Conservation (phyloP, 2,329 filamentous ascomycete species). For the Colletotrichum echinochloae region DNA sequence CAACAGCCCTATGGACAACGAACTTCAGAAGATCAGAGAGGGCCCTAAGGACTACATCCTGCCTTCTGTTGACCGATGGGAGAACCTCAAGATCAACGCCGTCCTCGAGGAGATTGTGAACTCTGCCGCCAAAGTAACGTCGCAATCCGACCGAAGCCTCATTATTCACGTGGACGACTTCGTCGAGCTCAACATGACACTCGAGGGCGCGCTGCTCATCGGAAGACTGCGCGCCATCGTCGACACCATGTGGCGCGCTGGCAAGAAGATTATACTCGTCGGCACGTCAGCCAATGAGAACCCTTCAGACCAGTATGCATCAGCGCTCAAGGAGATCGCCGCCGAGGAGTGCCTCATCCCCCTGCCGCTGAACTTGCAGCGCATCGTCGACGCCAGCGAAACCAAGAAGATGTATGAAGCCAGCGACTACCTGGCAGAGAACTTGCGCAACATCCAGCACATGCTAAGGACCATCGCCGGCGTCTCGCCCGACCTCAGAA, state of each 20-base stretch:
- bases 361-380: conserved; percentile 44
- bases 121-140: conserved; percentile 20
- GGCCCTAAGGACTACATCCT: conserved; percentile 47
- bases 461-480: conserved; percentile 58
- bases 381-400: conserved; percentile 41
- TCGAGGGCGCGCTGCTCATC: conserved; percentile 77
- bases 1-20: conserved; percentile 55
- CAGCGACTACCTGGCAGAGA: conserved; percentile 58
- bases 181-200: conserved; percentile 77
- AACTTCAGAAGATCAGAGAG: conserved; percentile 58
- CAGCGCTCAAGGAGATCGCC: conserved; percentile 54
- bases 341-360: conserved; percentile 55
- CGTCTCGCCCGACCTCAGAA: conserved; percentile 39
- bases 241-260: conserved; percentile 77
- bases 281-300: conserved; percentile 77
- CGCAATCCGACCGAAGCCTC: conserved; percentile 58
- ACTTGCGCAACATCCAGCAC: conserved; percentile 59
- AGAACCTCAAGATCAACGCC: conserved; percentile 70
- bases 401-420: conserved; percentile 43
- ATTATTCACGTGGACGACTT: conserved; percentile 87
- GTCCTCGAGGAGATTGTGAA: conserved; percentile 65
- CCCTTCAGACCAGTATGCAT: conserved; percentile 57
- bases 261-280: conserved; percentile 79
- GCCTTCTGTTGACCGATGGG: conserved; percentile 64
- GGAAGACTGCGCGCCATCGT: conserved; percentile 77